phyloP scores from a whole-genome alignment of 768 basidiomycete species.

The Thelephora ganbajun region DNA sequence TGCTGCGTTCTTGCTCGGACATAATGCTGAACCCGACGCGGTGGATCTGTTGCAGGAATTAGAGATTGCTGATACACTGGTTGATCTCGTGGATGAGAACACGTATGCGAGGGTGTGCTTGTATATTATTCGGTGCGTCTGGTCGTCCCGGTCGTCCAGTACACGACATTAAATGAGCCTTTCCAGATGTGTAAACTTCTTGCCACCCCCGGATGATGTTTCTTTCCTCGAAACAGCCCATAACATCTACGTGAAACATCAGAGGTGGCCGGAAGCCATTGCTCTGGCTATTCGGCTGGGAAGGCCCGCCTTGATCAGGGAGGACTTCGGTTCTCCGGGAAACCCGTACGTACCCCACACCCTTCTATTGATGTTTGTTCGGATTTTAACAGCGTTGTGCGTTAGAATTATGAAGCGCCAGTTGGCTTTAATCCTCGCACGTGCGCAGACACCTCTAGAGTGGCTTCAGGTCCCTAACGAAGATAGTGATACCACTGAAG shows the following conservation, averaged over 20 bases:
- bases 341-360: slow-evolving; percentile 50
- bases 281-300: slow-evolving; percentile 74
- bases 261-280: slow-evolving; percentile 85
- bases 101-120: slow-evolving; percentile 83
- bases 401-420: slow-evolving; percentile 71
- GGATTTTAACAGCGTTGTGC: slow-evolving; percentile 22
- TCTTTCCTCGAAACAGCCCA: slow-evolving; percentile 84
- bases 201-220: slow-evolving; percentile 87
- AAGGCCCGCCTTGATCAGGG: slow-evolving; percentile 63
- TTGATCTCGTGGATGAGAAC: slow-evolving; percentile 70
- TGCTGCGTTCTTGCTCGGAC: slow-evolving; percentile 76
- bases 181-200: slow-evolving; percentile 68
- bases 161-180: slow-evolving; percentile 4
- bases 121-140: slow-evolving; percentile 82
- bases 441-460: slow-evolving; percentile 80
- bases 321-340: slow-evolving; percentile 81
- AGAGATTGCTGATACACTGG: slow-evolving; percentile 74
- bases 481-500: slow-evolving; percentile 40
- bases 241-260: slow-evolving; percentile 73
- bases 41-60: slow-evolving; percentile 91
- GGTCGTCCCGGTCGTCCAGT: neutral
- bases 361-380: neutral
- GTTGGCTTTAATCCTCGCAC: slow-evolving; percentile 85
- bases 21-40: slow-evolving; percentile 97
- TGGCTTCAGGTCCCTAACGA: slow-evolving; percentile 55